Evolutionary conservation across 495 filamentous ascomycete species (phyloP).

Genomic region (Cercophora newfieldiana): DNA sequence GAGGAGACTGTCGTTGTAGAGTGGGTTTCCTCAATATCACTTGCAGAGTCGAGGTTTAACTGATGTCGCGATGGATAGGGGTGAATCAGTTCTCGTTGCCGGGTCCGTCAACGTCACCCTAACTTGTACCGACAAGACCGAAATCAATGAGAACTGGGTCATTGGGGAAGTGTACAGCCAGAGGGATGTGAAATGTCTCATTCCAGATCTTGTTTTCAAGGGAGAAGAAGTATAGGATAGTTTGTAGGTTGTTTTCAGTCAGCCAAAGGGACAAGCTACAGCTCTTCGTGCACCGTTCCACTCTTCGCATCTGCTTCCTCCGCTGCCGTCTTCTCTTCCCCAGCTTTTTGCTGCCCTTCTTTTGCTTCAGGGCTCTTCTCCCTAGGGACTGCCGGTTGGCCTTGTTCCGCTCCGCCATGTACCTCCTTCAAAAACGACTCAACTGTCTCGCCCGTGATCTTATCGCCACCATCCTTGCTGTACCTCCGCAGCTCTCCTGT

Average conservation of each 20-base stretch:
- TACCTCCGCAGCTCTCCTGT: not conserved
- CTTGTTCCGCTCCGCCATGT: not conserved
- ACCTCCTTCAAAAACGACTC: not conserved
- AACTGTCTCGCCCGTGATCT: not conserved
- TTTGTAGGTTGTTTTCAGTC: too few species aligned
- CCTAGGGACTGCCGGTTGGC: too few species aligned
- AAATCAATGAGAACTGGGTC: constrained; percentile 42
- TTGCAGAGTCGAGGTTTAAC: not conserved
- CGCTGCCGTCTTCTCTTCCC: not conserved
- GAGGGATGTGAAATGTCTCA: constrained; percentile 35
- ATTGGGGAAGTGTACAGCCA: constrained; percentile 41
- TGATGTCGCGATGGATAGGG: not conserved
- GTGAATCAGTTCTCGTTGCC: not conserved
- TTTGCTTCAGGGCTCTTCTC: not conserved
- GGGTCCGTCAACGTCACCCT: constrained; percentile 38
- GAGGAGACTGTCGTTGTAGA: constrained; percentile 37
- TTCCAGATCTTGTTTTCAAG: not conserved
- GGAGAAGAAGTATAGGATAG: not conserved
- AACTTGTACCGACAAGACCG: constrained; percentile 38
- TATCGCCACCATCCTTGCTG: not conserved
- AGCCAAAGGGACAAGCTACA: not conserved
- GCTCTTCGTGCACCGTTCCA: not conserved
- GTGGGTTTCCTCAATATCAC: constrained; percentile 24
- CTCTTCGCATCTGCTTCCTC: not conserved
- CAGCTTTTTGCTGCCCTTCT: too few species aligned